Evolutionary conservation across 139 green algal genomes (phyloP).

Genomic region (Nannochloris sp.): DNA sequence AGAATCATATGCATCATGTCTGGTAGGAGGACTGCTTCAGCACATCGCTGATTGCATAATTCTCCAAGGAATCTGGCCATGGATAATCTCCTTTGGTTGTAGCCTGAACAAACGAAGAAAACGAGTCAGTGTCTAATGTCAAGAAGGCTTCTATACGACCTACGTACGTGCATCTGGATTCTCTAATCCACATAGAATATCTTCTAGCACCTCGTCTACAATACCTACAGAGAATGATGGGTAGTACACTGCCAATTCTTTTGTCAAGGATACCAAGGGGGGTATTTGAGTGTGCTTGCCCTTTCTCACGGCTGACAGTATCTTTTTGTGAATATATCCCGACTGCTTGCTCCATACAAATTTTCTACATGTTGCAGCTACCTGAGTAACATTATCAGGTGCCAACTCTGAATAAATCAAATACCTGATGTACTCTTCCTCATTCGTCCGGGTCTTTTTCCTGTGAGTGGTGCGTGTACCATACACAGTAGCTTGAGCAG

Average conservation of each 20-base stretch:
- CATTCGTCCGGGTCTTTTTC: slow-evolving; percentile 37
- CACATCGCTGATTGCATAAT: slow-evolving; percentile 85
- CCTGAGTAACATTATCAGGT: neutral
- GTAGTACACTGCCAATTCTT: slow-evolving; percentile 71
- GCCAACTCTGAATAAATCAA: slow-evolving; percentile 68
- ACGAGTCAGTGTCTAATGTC: neutral
- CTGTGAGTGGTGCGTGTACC: neutral
- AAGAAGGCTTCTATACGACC: neutral
- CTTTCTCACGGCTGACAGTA: slow-evolving; percentile 62
- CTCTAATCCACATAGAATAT: slow-evolving; percentile 70
- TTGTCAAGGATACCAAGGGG: slow-evolving; percentile 65
- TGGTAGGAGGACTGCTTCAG: slow-evolving; percentile 64
- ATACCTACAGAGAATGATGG: slow-evolving; percentile 62
- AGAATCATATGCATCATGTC: slow-evolving; percentile 82
- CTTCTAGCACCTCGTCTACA: slow-evolving; percentile 78
- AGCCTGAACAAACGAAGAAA: slow-evolving; percentile 12
- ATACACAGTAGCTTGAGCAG: slow-evolving; percentile 64
- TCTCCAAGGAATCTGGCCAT: slow-evolving; percentile 78
- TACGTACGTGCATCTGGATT: slow-evolving; percentile 18
- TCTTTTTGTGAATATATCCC: slow-evolving; percentile 69
- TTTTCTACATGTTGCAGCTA: too few species aligned
- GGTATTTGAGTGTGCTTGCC: slow-evolving; percentile 55
- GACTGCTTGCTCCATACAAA: slow-evolving; percentile 32
- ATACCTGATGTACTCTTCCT: slow-evolving; percentile 86
- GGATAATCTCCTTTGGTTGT: slow-evolving; percentile 74